A percentile compares a stretch with the other conserved stretches of the same genome.
These are phyloP conservation scores for Raphanus sativus DNA, from an alignment of 345 rosid species.

Conservation along the genomic window DNA sequence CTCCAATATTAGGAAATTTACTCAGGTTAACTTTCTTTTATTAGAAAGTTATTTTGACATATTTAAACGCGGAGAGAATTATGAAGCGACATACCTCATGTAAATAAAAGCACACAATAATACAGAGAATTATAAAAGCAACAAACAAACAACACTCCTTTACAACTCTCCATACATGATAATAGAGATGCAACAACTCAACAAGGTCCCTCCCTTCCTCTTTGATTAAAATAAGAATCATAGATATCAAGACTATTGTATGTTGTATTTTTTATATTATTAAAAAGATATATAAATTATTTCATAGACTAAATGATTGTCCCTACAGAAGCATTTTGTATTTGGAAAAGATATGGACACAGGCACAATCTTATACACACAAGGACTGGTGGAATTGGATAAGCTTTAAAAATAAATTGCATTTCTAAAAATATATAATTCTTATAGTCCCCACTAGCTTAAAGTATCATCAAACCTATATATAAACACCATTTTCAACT, in stretches of 20 bases:
- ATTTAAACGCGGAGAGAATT: background rate
- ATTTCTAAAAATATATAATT: constrained; percentile 15
- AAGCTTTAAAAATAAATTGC: constrained; percentile 28
- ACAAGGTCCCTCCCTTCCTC: background rate
- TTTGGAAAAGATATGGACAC: constrained; percentile 29
- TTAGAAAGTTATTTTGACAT: background rate
- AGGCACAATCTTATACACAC: constrained; percentile 24
- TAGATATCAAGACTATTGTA: background rate
- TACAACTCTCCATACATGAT: constrained; percentile 27
- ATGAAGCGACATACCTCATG: constrained; percentile 35
- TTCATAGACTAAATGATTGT: constrained; percentile 27
- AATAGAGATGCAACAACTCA: constrained; percentile 27
- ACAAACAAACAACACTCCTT: constrained; percentile 31
- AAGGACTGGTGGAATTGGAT: constrained; percentile 33
- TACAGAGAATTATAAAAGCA: constrained; percentile 20
- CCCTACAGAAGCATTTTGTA: constrained; percentile 28
- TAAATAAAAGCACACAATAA: constrained; percentile 12
- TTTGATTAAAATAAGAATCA: background rate
- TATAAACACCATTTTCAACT: constrained; percentile 24
- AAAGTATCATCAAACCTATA: constrained; percentile 27
- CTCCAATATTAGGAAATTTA: background rate
- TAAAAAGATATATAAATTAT: constrained; percentile 1
- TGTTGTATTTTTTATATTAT: background rate
- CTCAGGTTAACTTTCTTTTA: background rate
- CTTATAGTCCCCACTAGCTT: constrained; percentile 18